phyloP scores from a whole-genome alignment of 2,329 filamentous ascomycete species.

The Parastagonospora nodorum region DNA sequence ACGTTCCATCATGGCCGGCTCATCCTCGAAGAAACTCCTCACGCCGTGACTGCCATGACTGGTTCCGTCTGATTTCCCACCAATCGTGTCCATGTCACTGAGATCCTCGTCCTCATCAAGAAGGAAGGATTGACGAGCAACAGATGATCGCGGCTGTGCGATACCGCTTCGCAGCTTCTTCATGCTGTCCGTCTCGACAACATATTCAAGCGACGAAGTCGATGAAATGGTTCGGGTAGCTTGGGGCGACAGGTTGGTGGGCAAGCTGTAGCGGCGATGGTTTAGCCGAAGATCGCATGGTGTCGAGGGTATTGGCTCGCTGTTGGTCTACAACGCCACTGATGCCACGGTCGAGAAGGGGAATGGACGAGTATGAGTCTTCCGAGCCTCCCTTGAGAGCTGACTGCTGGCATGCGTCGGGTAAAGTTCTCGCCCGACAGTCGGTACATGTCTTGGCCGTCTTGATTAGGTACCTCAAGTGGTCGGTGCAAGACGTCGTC shows the following conservation, averaged over 20 bases:
- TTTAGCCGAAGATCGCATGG: constrained; percentile 54
- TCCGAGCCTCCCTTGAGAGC: constrained; percentile 63
- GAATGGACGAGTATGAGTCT: constrained; percentile 77
- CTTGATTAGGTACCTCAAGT: constrained; percentile 30
- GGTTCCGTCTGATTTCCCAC: constrained; percentile 47
- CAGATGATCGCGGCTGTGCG: constrained; percentile 45
- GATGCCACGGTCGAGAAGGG: constrained; percentile 71
- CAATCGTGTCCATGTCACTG: constrained; percentile 60
- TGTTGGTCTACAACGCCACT: constrained; percentile 31
- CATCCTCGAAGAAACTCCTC: constrained; percentile 57
- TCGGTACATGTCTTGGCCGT: constrained; percentile 38
- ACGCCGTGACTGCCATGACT: constrained; percentile 50
- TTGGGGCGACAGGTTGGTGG: constrained; percentile 13
- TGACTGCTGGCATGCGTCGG: constrained; percentile 28
- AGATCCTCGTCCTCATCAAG: constrained; percentile 60
- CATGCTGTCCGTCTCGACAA: constrained; percentile 58
- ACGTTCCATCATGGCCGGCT: constrained; percentile 43
- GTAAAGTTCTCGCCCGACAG: constrained; percentile 39
- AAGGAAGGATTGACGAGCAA: constrained; percentile 52
- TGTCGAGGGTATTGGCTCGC: constrained; percentile 46
- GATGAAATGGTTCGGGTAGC: constrained; percentile 42
- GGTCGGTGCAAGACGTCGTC: constrained; percentile 37
- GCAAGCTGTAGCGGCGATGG: constrained; percentile 39
- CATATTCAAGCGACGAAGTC: constrained; percentile 56
- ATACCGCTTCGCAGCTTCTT: constrained; percentile 53